Evolutionary conservation across 768 basidiomycete genomes (phyloP).

Genomic region (Phylloporus sp.): DNA sequence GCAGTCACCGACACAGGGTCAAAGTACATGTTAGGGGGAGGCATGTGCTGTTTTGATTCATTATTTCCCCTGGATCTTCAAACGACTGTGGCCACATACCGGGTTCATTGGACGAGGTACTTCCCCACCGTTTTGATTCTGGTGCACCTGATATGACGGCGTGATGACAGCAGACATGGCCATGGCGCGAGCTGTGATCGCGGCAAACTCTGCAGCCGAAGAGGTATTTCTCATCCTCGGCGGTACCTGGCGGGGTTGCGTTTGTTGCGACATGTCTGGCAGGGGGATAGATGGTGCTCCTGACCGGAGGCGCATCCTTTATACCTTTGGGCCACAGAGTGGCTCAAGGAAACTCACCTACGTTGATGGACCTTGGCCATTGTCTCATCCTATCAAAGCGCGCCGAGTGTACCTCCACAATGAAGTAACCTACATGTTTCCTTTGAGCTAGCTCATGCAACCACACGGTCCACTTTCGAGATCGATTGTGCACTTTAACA

Average conservation of each 20-base stretch:
- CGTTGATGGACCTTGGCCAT: neutral
- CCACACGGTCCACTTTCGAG: too few species aligned
- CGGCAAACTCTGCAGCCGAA: too few species aligned
- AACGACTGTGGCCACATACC: neutral
- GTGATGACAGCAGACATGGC: too few species aligned
- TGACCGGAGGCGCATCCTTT: neutral
- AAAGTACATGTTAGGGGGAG: slow-evolving; percentile 45
- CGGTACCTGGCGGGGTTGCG: too few species aligned
- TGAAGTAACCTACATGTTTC: neutral
- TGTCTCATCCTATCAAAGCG: neutral
- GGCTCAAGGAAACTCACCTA: neutral
- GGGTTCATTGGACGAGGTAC: neutral
- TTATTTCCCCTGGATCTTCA: neutral
- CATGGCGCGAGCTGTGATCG: too few species aligned
- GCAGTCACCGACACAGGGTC: slow-evolving; percentile 31
- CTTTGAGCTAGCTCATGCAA: neutral
- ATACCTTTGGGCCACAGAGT: neutral
- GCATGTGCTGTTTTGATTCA: neutral
- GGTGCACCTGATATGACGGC: too few species aligned
- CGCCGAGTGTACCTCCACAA: neutral
- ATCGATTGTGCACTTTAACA: too few species aligned
- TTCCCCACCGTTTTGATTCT: neutral
- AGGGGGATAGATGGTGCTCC: too few species aligned
- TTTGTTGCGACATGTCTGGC: too few species aligned
- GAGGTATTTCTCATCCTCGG: too few species aligned